Evolutionary conservation across 148 eudicot genomes (phyloP).

Genomic region (Gaultheria prostrata): DNA sequence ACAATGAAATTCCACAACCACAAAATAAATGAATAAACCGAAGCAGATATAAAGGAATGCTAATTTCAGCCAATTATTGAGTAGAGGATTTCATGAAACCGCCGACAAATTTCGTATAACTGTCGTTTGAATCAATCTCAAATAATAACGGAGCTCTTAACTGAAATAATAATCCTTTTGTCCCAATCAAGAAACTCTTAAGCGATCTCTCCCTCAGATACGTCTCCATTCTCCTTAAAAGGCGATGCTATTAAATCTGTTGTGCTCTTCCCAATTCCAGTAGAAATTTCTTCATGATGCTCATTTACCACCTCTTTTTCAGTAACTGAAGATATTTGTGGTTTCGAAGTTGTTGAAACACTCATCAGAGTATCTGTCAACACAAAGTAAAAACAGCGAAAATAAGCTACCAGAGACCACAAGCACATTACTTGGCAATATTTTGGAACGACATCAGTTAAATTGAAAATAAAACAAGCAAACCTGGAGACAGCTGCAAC

Average conservation of each 20-base stretch:
- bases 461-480: conserved; percentile 6
- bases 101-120: no score
- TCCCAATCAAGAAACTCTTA: no score
- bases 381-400: neutral
- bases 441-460: neutral
- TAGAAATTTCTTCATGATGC: conserved; percentile 10
- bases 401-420: neutral
- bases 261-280: conserved; percentile 10
- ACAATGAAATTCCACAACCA: no score
- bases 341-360: conserved; percentile 18
- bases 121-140: no score
- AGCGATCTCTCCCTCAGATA: neutral
- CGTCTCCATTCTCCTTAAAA: conserved; percentile 13
- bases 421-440: neutral
- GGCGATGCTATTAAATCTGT: neutral
- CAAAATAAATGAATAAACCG: no score
- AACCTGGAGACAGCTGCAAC: conserved; percentile 51
- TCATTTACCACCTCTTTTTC: conserved; percentile 18
- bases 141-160: no score
- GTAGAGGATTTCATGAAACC: no score
- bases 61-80: no score
- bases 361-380: conserved; percentile 21
- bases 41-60: no score
- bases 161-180: no score
- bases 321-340: conserved; percentile 12